Evolutionary conservation across 768 basidiomycete genomes (phyloP).

Genomic region (Termitomyces eurrhizus): DNA sequence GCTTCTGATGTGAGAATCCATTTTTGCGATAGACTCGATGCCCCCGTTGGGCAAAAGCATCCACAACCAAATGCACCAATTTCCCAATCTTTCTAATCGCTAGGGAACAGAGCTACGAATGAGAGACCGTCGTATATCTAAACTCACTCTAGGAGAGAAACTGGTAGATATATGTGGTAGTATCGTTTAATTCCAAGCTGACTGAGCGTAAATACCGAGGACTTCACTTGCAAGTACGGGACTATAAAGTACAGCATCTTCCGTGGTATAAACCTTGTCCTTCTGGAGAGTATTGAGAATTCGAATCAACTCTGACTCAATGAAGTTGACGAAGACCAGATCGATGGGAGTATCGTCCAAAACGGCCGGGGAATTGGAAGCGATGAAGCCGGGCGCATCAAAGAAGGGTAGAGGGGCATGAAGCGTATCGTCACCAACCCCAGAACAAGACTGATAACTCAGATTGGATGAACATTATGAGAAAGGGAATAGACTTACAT

Average conservation of each 20-base stretch:
- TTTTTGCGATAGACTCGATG: no score
- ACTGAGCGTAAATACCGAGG: conserved; percentile 56
- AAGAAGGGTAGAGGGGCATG: conserved; percentile 63
- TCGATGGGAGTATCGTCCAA: conserved; percentile 54
- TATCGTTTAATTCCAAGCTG: conserved; percentile 36
- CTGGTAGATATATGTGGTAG: not conserved
- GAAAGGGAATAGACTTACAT: conserved; percentile 1
- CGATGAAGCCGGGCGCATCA: conserved; percentile 53
- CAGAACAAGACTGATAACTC: conserved; percentile 55
- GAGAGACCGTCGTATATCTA: no score
- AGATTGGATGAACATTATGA: not conserved
- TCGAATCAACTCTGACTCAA: conserved; percentile 45
- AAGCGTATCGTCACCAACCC: conserved; percentile 67
- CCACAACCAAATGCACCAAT: no score
- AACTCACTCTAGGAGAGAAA: no score
- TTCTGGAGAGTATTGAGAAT: conserved; percentile 59
- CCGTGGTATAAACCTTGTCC: conserved; percentile 42
- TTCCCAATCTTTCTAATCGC: no score
- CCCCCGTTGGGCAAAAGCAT: no score
- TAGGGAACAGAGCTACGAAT: no score
- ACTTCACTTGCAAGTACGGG: conserved; percentile 44
- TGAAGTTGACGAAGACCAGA: conserved; percentile 75
- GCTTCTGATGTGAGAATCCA: no score
- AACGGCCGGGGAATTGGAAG: conserved; percentile 49
- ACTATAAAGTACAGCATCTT: conserved; percentile 45